Evolutionary conservation across 768 basidiomycete species (phyloP).

Genomic region (Agaricus subrufescens): DNA sequence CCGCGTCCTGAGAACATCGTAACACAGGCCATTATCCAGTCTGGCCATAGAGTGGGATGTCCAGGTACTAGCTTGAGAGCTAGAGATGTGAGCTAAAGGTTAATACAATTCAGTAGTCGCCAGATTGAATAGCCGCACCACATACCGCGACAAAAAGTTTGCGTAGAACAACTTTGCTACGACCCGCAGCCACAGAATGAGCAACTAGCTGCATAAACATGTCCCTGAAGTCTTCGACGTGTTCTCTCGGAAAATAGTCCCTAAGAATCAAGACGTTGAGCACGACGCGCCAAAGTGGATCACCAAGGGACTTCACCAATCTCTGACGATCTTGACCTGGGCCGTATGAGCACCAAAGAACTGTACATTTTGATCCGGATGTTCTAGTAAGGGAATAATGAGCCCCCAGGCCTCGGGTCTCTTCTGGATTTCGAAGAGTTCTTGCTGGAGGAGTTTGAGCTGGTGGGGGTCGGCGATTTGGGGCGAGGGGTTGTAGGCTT

Average conservation of each 20-base stretch:
- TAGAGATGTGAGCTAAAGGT: conserved; percentile 54
- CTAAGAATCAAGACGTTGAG: conserved; percentile 30
- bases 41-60: conserved; percentile 59
- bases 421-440: conserved; percentile 75
- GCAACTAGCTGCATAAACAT: conserved; percentile 68
- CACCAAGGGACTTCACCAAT: conserved; percentile 57
- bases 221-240: conserved; percentile 54
- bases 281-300: background rate
- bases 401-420: conserved; percentile 80
- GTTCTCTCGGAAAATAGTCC: conserved; percentile 68
- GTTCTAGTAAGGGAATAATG: conserved; percentile 68
- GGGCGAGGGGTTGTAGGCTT: conserved; percentile 54
- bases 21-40: conserved; percentile 70
- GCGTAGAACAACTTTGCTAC: conserved; percentile 69
- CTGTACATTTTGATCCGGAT: conserved; percentile 77
- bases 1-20: conserved; percentile 57
- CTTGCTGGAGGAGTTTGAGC: conserved; percentile 61
- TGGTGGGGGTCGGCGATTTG: conserved; percentile 47
- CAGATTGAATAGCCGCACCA: conserved; percentile 10
- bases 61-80: conserved; percentile 67
- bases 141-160: conserved; percentile 87
- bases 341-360: conserved; percentile 95
- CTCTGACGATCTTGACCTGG: conserved; percentile 89
- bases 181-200: conserved; percentile 53
- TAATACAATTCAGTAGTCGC: conserved; percentile 2